Base-by-base conservation (phyloP, 148 eudicot genomes). In the Suaeda aralocaspica region DNA sequence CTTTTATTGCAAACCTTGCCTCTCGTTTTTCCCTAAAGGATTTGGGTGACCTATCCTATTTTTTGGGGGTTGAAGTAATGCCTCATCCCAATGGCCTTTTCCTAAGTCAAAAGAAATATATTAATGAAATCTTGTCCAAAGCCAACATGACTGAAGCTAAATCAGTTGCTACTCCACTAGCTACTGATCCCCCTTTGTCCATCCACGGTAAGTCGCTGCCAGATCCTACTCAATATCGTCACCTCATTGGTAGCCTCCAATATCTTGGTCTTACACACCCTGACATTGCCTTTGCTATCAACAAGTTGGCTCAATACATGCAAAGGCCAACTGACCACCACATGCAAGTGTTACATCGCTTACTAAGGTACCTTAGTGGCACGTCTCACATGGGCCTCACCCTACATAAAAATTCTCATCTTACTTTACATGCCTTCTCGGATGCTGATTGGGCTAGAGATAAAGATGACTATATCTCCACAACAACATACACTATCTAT, bases 281-380 rank as follows among this genome's bases (percentile, higher is more conserved):
- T 0, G 42, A 67, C 50, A 21, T 67, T 8, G 58, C 70, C 5
- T 67, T 67, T 49, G n/a, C 70, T 0, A 44, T 67, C 2, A 67
- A 67, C 18, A 67, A 67, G 30, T 9, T 67, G 1, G 58, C 70
- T 29, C 59, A 67, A 29, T 67, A 67, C 30, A 67, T 67, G 70
- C 59, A 49, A 18, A 3, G 58, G 1, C 59, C 70, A 14, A 49
- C 58, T 49, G 44, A 14, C 55, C n/a, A n/a, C n/a, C n/a, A n/a
- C n/a, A n/a, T n/a, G n/a, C n/a, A n/a, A n/a, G n/a, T n/a, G n/a
- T n/a, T 66, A 0, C 13, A 49, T 26, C 70, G 70, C 9, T 16
- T 67, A 1, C 58, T 49, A 0, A 6, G 70, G 0, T 67, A 50
- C 15, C 9, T 67, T 1, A 18, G 26, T 16, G 70, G n/a, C n/a